Evolutionary conservation across 768 basidiomycete species (phyloP), one percentile per base, ranked within the genome.

Genomic region (Leccinum longicurvipes): DNA sequence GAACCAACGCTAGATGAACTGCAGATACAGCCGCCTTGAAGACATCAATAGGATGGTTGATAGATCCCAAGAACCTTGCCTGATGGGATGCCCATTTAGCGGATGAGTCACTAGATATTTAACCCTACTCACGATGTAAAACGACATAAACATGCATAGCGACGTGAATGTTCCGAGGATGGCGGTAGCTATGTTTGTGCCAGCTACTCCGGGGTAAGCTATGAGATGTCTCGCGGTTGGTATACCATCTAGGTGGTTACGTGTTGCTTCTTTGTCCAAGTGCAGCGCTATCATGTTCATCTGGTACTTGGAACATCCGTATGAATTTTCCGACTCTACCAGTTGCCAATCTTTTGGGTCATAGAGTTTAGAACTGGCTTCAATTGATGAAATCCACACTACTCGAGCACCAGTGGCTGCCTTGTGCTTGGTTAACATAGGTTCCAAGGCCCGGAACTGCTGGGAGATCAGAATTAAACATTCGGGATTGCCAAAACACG

Each of bases 381-480:
- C 86, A 7, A 87, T 64, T 6, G 91, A 92, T 5, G 90, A 88
- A 56, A 82, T 83, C 92, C 92, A 94, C 14, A 93, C 70, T 6
- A 93, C 82, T 31, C 90, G 81, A 3, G 84, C 74, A 27, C 78
- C 77, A 3, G 73, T 67, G 3, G 70, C 65, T 24, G 67, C 74
- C 4, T 74, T 70, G 21, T 80, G 77, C 25, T 77, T 77, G 14
- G 72, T 59, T 14, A 93, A 76, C 21, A 81, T 69, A 1, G 74
- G 74, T 61, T 86, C 74, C 24, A 93, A 72, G 15, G 78, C 73
- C 32, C 88, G 85, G 57, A 81, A 85, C 91, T 93, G 39, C 45
- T 21, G 34, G 32, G 41, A 45, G n/a, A 57, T 54, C n/a, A 58
- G 52, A 23, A 46, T 54, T 39, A 45, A 32, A 34, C 36, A 17